These are phyloP conservation scores for Pichiaceae sp. DNA, from an alignment of 1,139 yeast genomes.

Conservation along the genomic window DNA sequence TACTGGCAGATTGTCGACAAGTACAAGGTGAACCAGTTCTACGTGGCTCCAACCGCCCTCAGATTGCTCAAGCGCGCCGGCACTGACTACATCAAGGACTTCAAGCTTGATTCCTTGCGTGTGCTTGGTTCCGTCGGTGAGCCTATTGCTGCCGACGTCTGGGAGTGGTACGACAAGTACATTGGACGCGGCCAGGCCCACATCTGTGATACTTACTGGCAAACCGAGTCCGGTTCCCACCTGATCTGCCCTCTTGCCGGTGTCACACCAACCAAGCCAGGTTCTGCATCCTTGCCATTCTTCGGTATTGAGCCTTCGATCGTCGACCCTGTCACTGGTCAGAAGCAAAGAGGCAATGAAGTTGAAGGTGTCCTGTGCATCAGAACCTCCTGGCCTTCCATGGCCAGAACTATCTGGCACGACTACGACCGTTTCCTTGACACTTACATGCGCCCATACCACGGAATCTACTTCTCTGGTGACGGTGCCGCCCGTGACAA, in stretches of 20 bases:
- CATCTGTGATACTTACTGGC: constrained; percentile 78
- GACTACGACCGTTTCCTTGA: constrained; percentile 63
- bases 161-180: constrained; percentile 85
- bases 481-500: constrained; percentile 78
- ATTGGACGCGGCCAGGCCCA: constrained; percentile 72
- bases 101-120: constrained; percentile 58
- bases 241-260: constrained; percentile 66
- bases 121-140: constrained; percentile 85
- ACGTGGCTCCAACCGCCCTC: constrained; percentile 86
- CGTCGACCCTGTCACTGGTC: constrained; percentile 64
- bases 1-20: constrained; percentile 79
- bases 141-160: constrained; percentile 86
- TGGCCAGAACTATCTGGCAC: constrained; percentile 67
- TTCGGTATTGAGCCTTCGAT: constrained; percentile 65
- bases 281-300: constrained; percentile 72
- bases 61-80: constrained; percentile 82
- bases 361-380: constrained; percentile 73
- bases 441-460: constrained; percentile 64
- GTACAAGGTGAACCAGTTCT: constrained; percentile 73
- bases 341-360: constrained; percentile 50
- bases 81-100: constrained; percentile 52
- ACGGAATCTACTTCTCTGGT: constrained; percentile 66
- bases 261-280: constrained; percentile 70
- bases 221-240: constrained; percentile 75
- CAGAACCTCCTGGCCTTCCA: constrained; percentile 71